phyloP scores from a whole-genome alignment of 192 early-diverging fungal species.

The Allomyces javanicus region DNA sequence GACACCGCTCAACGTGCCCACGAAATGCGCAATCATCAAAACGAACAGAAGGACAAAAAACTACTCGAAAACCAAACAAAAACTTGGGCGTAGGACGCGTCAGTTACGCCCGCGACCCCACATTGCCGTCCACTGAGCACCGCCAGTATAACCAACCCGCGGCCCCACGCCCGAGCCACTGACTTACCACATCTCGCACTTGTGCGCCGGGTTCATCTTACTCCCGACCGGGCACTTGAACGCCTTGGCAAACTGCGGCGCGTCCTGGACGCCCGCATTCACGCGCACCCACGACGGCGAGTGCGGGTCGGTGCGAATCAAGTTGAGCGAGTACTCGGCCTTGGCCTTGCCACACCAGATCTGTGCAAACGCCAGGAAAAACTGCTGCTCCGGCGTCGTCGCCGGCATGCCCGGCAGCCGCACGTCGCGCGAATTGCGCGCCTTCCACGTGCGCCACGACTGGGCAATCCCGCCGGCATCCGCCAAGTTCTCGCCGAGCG shows the following conservation, averaged over 20 bases:
- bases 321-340: constrained; percentile 2
- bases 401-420: constrained; percentile 26
- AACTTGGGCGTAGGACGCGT: too few species aligned
- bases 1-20: too few species aligned
- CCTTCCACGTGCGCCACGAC: constrained; percentile 22
- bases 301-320: constrained; percentile 18
- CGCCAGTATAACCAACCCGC: too few species aligned
- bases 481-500: constrained; percentile 44
- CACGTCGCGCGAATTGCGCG: constrained; percentile 11
- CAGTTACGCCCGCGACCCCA: too few species aligned
- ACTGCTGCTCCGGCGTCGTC: constrained; percentile 38
- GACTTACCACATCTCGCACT: constrained; percentile 15
- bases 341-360: constrained; percentile 30
- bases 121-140: too few species aligned
- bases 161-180: too few species aligned
- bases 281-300: constrained; percentile 17
- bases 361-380: constrained; percentile 45
- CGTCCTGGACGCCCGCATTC: constrained; percentile 39
- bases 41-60: too few species aligned
- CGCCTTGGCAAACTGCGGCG: constrained; percentile 38
- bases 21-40: too few species aligned
- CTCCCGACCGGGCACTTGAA: constrained; percentile 40
- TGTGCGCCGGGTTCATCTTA: constrained; percentile 46
- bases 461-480: constrained; percentile 43
- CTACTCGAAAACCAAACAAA: too few species aligned